A percentile compares a stretch with the other conserved stretches of the same genome.
phyloP scores from a whole-genome alignment of 2,329 filamentous ascomycete genomes.

The Aspergillus pseudoglaucus region DNA sequence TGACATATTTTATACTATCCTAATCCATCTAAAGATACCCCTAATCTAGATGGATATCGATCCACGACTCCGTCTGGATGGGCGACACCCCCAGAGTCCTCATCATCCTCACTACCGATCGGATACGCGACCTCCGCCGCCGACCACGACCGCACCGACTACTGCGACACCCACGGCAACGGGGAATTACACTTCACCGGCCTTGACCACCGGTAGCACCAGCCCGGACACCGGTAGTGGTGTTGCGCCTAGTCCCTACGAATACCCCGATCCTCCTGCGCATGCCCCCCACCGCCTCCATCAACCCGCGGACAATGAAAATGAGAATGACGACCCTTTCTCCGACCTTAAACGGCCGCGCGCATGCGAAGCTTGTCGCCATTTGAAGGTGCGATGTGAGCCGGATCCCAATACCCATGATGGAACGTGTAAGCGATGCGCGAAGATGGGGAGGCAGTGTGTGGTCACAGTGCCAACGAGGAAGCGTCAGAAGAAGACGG shows the following conservation, averaged over 20 bases:
- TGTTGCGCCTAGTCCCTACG: conserved; percentile 2
- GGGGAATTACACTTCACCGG: too few species aligned
- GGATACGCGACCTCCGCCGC: too few species aligned
- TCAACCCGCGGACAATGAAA: conserved; percentile 3
- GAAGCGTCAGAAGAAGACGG: conserved; percentile 87
- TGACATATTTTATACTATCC: too few species aligned
- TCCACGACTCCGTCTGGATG: conserved; percentile 21
- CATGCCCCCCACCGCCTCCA: not conserved
- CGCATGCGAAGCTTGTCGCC: conserved; percentile 69
- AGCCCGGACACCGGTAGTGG: too few species aligned
- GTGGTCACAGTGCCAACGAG: conserved; percentile 67
- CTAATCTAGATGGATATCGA: conserved; percentile 25
- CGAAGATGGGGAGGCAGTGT: conserved; percentile 71
- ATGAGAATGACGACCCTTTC: conserved; percentile 12
- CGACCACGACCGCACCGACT: too few species aligned
- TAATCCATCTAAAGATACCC: not conserved
- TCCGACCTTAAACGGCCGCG: conserved; percentile 59
- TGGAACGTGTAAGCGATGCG: conserved; percentile 66
- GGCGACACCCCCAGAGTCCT: too few species aligned
- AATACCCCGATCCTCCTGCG: conserved; percentile 23
- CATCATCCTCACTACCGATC: too few species aligned
- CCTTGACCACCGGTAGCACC: too few species aligned
- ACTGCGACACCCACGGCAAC: too few species aligned
- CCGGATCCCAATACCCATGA: conserved; percentile 58
- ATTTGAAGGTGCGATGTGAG: conserved; percentile 79